phyloP scores from a whole-genome alignment of 2,329 filamentous ascomycete genomes.

The Epichloe typhina region DNA sequence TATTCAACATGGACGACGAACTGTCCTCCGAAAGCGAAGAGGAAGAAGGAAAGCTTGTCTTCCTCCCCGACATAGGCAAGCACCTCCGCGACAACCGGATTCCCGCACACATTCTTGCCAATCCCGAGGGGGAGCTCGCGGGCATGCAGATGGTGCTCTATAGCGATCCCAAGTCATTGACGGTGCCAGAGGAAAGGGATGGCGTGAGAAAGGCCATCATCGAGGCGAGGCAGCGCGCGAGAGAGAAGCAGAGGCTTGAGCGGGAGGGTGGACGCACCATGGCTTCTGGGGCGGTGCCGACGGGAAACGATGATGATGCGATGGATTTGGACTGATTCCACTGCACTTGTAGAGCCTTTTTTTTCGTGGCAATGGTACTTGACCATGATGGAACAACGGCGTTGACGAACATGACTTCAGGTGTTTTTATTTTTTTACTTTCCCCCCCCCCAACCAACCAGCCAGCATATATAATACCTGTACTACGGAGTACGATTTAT shows the following conservation, averaged over 20 bases:
- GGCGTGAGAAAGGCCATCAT: conserved; percentile 72
- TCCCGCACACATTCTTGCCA: conserved; percentile 49
- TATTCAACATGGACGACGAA: conserved; percentile 82
- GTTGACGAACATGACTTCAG: too few relatives aligned
- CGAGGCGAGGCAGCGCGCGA: conserved; percentile 57
- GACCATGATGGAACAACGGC: background rate
- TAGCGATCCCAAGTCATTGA: conserved; percentile 61
- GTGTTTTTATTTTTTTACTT: background rate
- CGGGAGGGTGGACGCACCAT: conserved; percentile 13
- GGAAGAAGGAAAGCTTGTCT: conserved; percentile 51
- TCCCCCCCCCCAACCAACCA: too few relatives aligned
- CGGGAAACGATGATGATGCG: conserved; percentile 39
- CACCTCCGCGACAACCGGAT: conserved; percentile 61
- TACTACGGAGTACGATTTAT: background rate
- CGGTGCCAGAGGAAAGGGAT: conserved; percentile 60
- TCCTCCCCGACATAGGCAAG: conserved; percentile 77
- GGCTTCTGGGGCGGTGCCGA: conserved; percentile 5
- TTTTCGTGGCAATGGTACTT: background rate
- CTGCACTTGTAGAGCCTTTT: background rate
- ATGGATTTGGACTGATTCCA: conserved; percentile 49
- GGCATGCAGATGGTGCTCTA: conserved; percentile 75
- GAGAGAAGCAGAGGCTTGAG: conserved; percentile 41
- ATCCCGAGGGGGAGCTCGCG: conserved; percentile 39
- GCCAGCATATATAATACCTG: background rate
- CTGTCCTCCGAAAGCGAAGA: conserved; percentile 40